phyloP scores from a whole-genome alignment of 805 yeast genomes.

The Ogataea pilisensis region DNA sequence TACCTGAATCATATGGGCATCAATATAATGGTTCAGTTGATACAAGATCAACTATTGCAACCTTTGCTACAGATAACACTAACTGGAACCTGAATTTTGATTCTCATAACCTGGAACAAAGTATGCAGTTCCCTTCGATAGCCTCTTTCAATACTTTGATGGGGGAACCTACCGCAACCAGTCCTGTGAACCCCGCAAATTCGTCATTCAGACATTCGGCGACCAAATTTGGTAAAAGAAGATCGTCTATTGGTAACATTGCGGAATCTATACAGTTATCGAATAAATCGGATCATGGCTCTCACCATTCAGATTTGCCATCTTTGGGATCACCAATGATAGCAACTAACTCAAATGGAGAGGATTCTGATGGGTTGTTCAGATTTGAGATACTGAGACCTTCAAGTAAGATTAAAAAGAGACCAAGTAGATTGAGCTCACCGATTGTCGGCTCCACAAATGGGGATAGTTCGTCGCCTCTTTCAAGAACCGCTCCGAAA shows the following conservation, averaged over 20 bases:
- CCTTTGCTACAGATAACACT: conserved; percentile 16
- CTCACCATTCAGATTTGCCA: conserved; percentile 20
- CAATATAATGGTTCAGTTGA: conserved; percentile 55
- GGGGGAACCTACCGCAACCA: conserved; percentile 42
- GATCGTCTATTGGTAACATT: conserved; percentile 12
- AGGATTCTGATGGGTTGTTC: conserved; percentile 39
- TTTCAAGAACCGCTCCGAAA: conserved; percentile 19
- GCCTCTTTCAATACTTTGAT: conserved; percentile 73
- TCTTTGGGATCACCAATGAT: conserved; percentile 23
- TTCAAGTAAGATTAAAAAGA: conserved; percentile 33
- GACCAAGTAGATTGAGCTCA: conserved; percentile 23
- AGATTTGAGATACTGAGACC: conserved; percentile 41
- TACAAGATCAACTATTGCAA: conserved; percentile 49
- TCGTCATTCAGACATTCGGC: conserved; percentile 18
- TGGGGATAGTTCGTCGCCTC: conserved; percentile 22
- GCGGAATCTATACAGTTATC: conserved; percentile 15
- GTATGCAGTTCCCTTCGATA: conserved; percentile 42
- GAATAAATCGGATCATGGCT: conserved; percentile 14
- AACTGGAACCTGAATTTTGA: conserved; percentile 26
- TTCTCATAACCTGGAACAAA: conserved; percentile 25
- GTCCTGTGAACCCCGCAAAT: conserved; percentile 10
- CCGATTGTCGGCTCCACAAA: conserved; percentile 13
- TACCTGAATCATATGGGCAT: conserved; percentile 32
- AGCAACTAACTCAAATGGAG: conserved; percentile 16
- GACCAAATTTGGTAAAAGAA: conserved; percentile 16